Conservation (phyloP, 768 basidiomycete genomes). For the Calocera viscosa region DNA sequence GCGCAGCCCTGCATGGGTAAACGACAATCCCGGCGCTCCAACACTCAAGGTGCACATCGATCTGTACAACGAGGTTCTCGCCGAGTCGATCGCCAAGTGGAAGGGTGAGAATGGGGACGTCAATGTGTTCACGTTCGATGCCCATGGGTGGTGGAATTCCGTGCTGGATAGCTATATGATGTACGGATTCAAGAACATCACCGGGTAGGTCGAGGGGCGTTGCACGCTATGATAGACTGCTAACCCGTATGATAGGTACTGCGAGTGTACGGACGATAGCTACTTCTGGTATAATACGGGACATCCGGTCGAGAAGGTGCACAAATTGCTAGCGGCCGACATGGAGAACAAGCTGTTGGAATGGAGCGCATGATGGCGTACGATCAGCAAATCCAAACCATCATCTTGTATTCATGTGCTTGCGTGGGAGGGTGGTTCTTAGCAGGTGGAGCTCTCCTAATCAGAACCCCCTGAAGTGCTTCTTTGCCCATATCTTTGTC, state of each 20-base stretch:
- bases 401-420: too few relatives aligned
- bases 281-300: constrained; percentile 46
- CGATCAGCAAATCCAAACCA: neutral
- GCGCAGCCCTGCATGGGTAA: constrained; percentile 32
- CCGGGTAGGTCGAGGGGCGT: constrained; percentile 29
- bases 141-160: constrained; percentile 38
- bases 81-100: constrained; percentile 29
- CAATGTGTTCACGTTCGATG: constrained; percentile 38
- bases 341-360: constrained; percentile 30
- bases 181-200: constrained; percentile 39
- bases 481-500: too few relatives aligned
- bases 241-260: constrained; percentile 30
- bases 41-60: constrained; percentile 32
- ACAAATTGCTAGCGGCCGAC: constrained; percentile 35
- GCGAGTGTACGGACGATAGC: constrained; percentile 36
- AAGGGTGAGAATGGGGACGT: constrained; percentile 30
- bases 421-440: too few relatives aligned
- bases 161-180: constrained; percentile 32
- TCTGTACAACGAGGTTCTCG: constrained; percentile 35
- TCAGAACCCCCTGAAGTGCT: too few relatives aligned
- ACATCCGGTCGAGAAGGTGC: constrained; percentile 41
- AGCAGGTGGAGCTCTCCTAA: too few relatives aligned
- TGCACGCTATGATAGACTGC: neutral
- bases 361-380: constrained; percentile 12
- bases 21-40: constrained; percentile 21